Base-by-base conservation (phyloP, 2,329 filamentous ascomycete species). In the Aspergillus fumigatus region DNA sequence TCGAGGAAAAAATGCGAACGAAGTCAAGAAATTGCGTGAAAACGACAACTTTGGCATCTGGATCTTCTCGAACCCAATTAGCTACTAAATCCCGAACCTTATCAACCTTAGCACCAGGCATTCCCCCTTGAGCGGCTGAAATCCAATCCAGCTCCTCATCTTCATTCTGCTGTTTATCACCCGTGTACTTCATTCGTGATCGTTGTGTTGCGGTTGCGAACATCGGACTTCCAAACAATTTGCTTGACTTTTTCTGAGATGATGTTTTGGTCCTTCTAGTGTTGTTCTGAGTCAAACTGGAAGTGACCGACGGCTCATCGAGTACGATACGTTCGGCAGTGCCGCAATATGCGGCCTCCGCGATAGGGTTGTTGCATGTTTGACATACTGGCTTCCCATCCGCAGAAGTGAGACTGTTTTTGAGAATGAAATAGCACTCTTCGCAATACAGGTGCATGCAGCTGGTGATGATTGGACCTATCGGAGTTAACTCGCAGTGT, bases 11-110 rank as follows among this genome's bases (percentile, higher is more conserved):
- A 19, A 87, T 80, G 0, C 73, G 65, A 5, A 84, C 75, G 62
- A 85, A 80, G 2, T 77, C 70, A 2, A 82, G 67, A 57, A 84
- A 88, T 61, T 87, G 83, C 0, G 80, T 83, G 60, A 85, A 88
- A 48, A 87, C 70, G 56, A 82, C 82, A 48, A 86, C 78, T 68
- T 88, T 87, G 43, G 77, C 77, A 0, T 73, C 52, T 0, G 74
- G 73, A 3, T 80, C 76, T 11, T 80, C 73, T 1, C 70, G 49
- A 11, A 79, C 66, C 67, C 76, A 79, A 10, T 73, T 67, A 3
- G 75, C 53, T 4, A 80, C 55, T 5, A 70, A 61, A 1, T 67
- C 60, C 45, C 69, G 70, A 4, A 76, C 63, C 10, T 70, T 71
- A 4, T 63, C 68, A 1, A 76, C 65, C 59, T 79, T 80, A 0